A percentile compares a stretch with the other conserved stretches of the same genome.
Conservation (phyloP, 495 filamentous ascomycete species). For the Tuber microsphaerosporum region DNA sequence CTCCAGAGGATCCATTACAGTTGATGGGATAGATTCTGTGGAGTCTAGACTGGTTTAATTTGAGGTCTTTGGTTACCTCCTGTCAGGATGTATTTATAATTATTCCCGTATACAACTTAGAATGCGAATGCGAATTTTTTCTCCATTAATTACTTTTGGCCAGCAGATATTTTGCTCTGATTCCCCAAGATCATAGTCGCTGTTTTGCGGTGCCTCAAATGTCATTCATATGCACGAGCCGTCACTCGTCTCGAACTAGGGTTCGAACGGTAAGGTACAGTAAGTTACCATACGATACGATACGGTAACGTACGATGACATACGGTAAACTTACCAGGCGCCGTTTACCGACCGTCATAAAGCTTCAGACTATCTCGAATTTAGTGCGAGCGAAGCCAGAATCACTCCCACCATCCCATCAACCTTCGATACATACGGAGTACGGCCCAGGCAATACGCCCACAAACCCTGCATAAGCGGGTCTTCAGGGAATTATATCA, state of each 20-base stretch:
- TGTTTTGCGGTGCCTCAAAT: neutral
- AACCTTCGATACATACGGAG: neutral
- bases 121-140: neutral
- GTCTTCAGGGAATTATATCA: neutral
- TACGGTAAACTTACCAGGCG: too few relatives aligned
- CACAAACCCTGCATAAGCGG: neutral
- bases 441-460: neutral
- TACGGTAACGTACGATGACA: too few relatives aligned
- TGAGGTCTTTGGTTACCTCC: neutral
- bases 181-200: neutral
- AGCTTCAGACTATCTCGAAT: too few relatives aligned
- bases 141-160: neutral
- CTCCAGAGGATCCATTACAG: constrained; percentile 83
- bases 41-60: neutral
- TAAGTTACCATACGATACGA: too few relatives aligned
- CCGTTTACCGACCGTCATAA: too few relatives aligned
- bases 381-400: neutral
- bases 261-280: too few relatives aligned
- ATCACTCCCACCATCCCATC: neutral
- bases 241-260: neutral
- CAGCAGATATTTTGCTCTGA: neutral
- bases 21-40: constrained; percentile 74
- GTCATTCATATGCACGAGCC: neutral
- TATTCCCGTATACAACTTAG: neutral
- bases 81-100: neutral